Evolutionary conservation across 371 early-diverging fungal genomes (phyloP), one percentile per base, ranked within the genome.

Genomic region (Massospora cicadina): DNA sequence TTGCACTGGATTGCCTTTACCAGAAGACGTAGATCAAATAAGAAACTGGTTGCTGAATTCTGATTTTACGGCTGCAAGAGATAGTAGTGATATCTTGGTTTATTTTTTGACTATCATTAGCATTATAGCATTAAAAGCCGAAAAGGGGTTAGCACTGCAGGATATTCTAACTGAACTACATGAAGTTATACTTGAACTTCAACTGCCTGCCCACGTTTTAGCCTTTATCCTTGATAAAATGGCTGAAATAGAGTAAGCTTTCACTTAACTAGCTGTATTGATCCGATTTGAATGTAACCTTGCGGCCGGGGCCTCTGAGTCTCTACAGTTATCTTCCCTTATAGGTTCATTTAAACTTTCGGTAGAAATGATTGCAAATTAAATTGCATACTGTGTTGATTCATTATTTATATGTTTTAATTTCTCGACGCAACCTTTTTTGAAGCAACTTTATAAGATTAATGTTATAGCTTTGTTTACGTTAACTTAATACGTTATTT

Each of bases 1-100:
- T 31, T 91, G 91, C 68, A 93, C 93, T 3, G 98, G 93, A 0
- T 78, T 90, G 31, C 98, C 98, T 25, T 79, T 86, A 23, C 95
- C 95, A 1, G 73, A 80, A 43, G 94, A 95, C 68, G 86, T 98
- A 59, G 79, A 84, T 57, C 75, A 79, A 1, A 87, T 94, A 31
- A 73, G 84, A 3, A 80, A 83, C 63, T 88, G 86, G 81, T 77
- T 95, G 77, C 72, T 92, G 32, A 81, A 80, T 28, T 86, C 85
- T 28, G 79, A 83, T 23, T 95, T 88, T 70, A 81, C 84, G 2
- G 78, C 81, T 3, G 87, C 89, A 0, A 82, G 85, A 69, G 76
- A 82, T 1, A 83, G 87, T 86, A 78, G 67, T 74, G 21, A 56
- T 31, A 2, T 56, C 17, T 17, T 24, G 32, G 21, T 1, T 55